Conservation (phyloP, 495 filamentous ascomycete species). For the Tuber aestivum region DNA sequence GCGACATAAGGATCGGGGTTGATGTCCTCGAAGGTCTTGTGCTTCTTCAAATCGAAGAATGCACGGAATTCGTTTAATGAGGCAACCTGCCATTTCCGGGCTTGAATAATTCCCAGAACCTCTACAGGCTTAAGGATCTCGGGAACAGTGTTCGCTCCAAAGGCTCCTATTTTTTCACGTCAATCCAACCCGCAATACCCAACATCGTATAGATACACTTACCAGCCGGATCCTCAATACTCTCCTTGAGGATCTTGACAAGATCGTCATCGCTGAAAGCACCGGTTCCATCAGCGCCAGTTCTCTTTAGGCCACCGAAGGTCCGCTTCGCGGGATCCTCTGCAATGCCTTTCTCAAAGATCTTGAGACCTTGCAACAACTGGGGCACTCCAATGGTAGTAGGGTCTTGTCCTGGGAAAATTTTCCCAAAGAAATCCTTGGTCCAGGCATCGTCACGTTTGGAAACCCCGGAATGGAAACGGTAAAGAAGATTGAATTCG, state of each 20-base stretch:
- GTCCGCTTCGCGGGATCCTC: slow-evolving; percentile 52
- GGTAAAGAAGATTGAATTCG: slow-evolving; percentile 68
- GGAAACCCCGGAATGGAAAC: slow-evolving; percentile 63
- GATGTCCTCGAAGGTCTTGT: slow-evolving; percentile 59
- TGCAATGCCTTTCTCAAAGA: slow-evolving; percentile 50
- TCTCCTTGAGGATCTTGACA: slow-evolving; percentile 54
- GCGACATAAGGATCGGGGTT: slow-evolving; percentile 57
- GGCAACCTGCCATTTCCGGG: slow-evolving; percentile 56
- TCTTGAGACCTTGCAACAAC: slow-evolving; percentile 52
- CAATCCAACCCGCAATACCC: background rate
- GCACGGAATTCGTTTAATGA: slow-evolving; percentile 59
- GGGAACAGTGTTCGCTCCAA: slow-evolving; percentile 57
- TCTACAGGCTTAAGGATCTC: slow-evolving; percentile 55
- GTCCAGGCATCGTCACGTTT: slow-evolving; percentile 63
- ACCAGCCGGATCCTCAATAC: slow-evolving; percentile 58
- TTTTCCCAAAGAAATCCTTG: slow-evolving; percentile 51
- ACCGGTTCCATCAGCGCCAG: slow-evolving; percentile 49
- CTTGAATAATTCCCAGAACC: slow-evolving; percentile 58
- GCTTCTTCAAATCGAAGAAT: slow-evolving; percentile 55
- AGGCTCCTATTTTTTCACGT: slow-evolving; percentile 44
- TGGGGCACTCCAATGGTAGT: slow-evolving; percentile 51
- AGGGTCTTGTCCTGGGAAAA: slow-evolving; percentile 50
- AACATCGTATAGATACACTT: slow-evolving; percentile 17
- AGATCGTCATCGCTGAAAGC: slow-evolving; percentile 57
- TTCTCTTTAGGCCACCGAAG: slow-evolving; percentile 55